phyloP scores from a whole-genome alignment of 1,284 basidiomycete genomes.

The Sphaerobolus stellatus region DNA sequence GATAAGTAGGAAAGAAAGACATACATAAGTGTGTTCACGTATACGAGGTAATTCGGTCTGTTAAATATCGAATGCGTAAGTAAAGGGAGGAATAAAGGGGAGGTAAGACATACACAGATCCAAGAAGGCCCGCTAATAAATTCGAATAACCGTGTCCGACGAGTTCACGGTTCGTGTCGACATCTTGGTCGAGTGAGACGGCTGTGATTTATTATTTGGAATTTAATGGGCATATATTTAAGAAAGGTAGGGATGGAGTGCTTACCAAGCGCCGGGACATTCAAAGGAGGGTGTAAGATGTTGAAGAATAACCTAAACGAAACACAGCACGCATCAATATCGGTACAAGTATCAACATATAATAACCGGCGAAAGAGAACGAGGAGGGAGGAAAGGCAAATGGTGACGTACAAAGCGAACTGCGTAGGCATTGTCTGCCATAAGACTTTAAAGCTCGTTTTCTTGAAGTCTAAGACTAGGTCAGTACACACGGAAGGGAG shows the following conservation, averaged over 20 bases:
- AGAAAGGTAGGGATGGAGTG: not conserved
- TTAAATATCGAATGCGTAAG: conserved; percentile 15
- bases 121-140: conserved; percentile 74
- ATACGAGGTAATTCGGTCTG: conserved; percentile 81
- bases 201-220: conserved; percentile 40
- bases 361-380: not conserved
- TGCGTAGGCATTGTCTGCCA: conserved; percentile 82
- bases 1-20: conserved; percentile 27
- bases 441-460: conserved; percentile 62
- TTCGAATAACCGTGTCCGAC: conserved; percentile 94
- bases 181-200: conserved; percentile 89
- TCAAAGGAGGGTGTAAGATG: conserved; percentile 90
- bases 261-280: conserved; percentile 86
- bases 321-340: no score
- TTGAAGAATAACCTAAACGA: conserved; percentile 77
- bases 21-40: conserved; percentile 88
- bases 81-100: not conserved
- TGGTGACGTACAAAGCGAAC: conserved; percentile 70
- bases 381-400: conserved; percentile 31
- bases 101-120: conserved; percentile 64
- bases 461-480: conserved; percentile 51
- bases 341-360: no score
- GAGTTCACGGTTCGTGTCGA: conserved; percentile 92
- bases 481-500: conserved; percentile 1
- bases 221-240: not conserved